phyloP scores from a whole-genome alignment of 2,329 filamentous ascomycete species.

The Trichoderma sp. region DNA sequence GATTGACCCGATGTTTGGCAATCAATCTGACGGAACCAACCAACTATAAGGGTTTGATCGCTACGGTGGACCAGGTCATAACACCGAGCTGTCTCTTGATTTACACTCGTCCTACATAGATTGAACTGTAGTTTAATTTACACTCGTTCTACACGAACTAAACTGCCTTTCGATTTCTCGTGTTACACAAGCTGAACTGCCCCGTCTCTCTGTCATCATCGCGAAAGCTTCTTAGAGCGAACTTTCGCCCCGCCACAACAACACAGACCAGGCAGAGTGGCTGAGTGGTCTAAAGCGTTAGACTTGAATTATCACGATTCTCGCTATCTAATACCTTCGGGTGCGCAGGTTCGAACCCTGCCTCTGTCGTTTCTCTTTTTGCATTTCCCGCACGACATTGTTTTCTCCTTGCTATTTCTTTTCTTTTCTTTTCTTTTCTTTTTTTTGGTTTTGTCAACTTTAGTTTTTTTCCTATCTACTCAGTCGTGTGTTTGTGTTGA shows the following conservation, averaged over 20 bases:
- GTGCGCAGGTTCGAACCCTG: constrained; percentile 20
- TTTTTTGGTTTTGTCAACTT: neutral
- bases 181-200: neutral
- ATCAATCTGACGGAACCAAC: too few species aligned
- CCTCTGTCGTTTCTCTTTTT: constrained; percentile 18
- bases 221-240: neutral
- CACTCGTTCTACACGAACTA: too few species aligned
- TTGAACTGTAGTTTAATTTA: too few species aligned
- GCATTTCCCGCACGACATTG: neutral
- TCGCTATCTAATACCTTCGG: constrained; percentile 19
- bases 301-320: constrained; percentile 18
- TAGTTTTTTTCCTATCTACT: neutral
- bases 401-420: neutral
- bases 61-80: too few species aligned
- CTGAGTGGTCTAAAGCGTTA: constrained; percentile 20
- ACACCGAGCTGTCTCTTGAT: too few species aligned
- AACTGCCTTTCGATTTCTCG: neutral
- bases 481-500: too few species aligned
- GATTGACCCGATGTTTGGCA: too few species aligned
- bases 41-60: too few species aligned
- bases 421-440: neutral
- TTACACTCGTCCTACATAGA: too few species aligned
- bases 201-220: too few species aligned
- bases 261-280: constrained; percentile 14
- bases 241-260: neutral